These are phyloP conservation scores for Corymbia maculata DNA, from an alignment of 345 rosid genomes.

Conservation along the genomic window DNA sequence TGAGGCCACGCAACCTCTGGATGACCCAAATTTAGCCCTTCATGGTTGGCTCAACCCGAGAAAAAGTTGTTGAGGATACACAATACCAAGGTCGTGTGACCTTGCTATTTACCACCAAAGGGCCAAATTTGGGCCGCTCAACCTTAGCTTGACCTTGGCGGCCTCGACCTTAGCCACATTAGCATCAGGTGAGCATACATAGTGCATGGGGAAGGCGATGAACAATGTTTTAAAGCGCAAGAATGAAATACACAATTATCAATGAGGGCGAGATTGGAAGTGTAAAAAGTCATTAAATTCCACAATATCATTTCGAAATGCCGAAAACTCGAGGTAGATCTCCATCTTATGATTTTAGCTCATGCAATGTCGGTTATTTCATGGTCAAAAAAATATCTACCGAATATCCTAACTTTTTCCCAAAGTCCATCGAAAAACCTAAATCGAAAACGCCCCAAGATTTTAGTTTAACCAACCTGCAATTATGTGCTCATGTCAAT, in stretches of 20 bases:
- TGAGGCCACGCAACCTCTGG: accelerated
- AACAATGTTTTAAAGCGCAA: not conserved
- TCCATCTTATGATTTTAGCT: too few species aligned
- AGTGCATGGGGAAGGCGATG: not conserved
- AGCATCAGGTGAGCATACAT: accelerated
- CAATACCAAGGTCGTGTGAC: not conserved
- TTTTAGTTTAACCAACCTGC: not conserved
- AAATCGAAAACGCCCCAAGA: accelerated
- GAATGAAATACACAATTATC: not conserved
- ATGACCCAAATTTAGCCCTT: accelerated
- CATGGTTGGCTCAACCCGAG: not conserved
- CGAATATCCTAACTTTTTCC: not conserved
- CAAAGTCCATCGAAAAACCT: not conserved
- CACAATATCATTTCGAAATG: not conserved
- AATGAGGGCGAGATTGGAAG: not conserved
- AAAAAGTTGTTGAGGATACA: not conserved
- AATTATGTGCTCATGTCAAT: not conserved
- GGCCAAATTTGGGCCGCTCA: not conserved
- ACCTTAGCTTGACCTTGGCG: not conserved
- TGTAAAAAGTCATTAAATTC: not conserved
- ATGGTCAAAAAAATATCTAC: not conserved
- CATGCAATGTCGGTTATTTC: not conserved
- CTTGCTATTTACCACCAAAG: accelerated
- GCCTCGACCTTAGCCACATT: not conserved
- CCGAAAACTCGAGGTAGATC: too few species aligned